Conservation (phyloP, 129 eudicot species). For the Heracleum sosnowskyi region DNA sequence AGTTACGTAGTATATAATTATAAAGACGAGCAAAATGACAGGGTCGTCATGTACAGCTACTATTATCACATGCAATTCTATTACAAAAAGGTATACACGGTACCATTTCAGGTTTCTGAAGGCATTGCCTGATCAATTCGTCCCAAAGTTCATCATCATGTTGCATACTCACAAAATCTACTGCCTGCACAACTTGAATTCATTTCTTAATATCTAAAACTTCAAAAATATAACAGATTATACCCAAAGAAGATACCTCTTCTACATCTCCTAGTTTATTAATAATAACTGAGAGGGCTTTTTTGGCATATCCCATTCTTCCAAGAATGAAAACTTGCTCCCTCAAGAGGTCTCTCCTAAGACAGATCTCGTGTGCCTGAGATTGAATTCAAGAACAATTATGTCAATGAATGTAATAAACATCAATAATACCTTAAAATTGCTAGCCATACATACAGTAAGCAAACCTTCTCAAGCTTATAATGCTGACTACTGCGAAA, state of each 20-base stretch:
- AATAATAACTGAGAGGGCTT: constrained; percentile 87
- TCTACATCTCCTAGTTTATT: constrained; percentile 75
- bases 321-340: constrained; percentile 96
- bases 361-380: constrained; percentile 93
- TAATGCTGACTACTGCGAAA: constrained; percentile 97
- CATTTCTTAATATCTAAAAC: background rate
- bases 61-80: constrained; percentile 1
- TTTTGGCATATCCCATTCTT: constrained; percentile 87
- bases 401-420: constrained; percentile 13
- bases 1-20: constrained; percentile 11
- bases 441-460: constrained; percentile 8
- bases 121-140: constrained; percentile 80
- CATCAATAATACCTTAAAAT: background rate
- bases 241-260: constrained; percentile 42
- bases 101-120: constrained; percentile 97
- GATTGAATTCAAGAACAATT: constrained; percentile 12
- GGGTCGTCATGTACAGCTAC: background rate
- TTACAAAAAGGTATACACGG: constrained; percentile 1
- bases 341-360: constrained; percentile 53
- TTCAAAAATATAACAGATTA: constrained; percentile 1
- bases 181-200: constrained; percentile 48
- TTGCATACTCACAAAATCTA: constrained; percentile 89
- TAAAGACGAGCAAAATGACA: background rate
- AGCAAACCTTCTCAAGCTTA: constrained; percentile 79
- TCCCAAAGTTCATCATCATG: constrained; percentile 99